Evolutionary conservation across 352 stramenopile species (phyloP).

Genomic region (Phytophthora pistaciae): DNA sequence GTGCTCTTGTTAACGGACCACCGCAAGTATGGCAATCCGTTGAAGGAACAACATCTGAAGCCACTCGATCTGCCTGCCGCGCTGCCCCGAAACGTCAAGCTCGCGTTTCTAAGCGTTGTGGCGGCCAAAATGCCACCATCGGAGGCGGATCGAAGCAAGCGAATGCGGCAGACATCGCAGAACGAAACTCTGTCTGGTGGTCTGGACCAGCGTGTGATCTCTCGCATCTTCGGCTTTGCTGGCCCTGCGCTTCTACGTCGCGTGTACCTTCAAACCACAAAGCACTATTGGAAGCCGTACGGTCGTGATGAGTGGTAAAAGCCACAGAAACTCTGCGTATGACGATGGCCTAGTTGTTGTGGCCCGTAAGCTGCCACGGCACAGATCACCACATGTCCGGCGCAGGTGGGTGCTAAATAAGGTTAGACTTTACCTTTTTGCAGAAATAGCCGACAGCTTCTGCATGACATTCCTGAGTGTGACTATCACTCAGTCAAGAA

Average conservation of each 20-base stretch:
- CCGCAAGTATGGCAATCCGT: neutral
- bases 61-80: neutral
- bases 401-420: too few species aligned
- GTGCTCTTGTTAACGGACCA: constrained; percentile 6
- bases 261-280: constrained; percentile 19
- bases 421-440: too few species aligned
- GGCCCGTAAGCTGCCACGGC: too few species aligned
- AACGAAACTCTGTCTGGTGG: neutral
- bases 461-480: too few species aligned
- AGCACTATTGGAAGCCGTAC: neutral
- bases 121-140: neutral
- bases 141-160: neutral
- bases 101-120: constrained; percentile 21
- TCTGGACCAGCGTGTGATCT: constrained; percentile 12
- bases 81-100: constrained; percentile 1
- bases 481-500: too few species aligned
- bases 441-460: too few species aligned
- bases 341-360: too few species aligned
- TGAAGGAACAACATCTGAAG: constrained; percentile 17
- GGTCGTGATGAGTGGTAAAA: neutral
- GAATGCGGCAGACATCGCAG: neutral
- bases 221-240: constrained; percentile 20
- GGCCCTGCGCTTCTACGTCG: constrained; percentile 7
- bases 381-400: too few species aligned
- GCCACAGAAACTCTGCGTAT: too few species aligned